These are phyloP conservation scores for Dimocarpus longan DNA, from an alignment of 345 rosid species.

Conservation along the genomic window DNA sequence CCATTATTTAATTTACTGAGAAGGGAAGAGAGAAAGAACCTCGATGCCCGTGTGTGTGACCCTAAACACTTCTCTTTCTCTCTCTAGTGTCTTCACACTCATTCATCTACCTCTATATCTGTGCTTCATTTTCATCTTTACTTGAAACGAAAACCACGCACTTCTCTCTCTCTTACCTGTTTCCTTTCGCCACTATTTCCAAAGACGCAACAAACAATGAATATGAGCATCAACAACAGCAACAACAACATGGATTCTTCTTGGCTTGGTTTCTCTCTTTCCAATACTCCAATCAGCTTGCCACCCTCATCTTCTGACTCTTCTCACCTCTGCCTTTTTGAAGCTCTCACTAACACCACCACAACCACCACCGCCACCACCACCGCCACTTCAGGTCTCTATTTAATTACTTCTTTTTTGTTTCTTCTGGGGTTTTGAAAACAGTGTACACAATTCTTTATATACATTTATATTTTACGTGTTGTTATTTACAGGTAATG, in stretches of 20 bases:
- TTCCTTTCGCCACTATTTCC: constrained; percentile 14
- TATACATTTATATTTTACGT: too few species aligned
- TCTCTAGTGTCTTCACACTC: constrained; percentile 15
- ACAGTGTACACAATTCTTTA: too few species aligned
- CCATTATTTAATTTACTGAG: neutral
- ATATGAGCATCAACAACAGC: constrained; percentile 32
- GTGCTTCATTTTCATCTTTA: constrained; percentile 39
- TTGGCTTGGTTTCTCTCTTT: constrained; percentile 63
- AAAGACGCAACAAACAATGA: neutral
- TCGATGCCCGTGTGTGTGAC: constrained; percentile 45
- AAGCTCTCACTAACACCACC: neutral
- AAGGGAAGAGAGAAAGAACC: constrained; percentile 15
- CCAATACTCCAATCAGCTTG: constrained; percentile 21
- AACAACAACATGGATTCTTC: constrained; percentile 46
- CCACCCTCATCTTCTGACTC: too few species aligned
- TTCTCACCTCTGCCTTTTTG: too few species aligned
- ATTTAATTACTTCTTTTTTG: neutral
- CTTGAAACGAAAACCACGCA: neutral
- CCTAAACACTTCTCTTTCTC: constrained; percentile 25
- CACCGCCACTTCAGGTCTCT: constrained; percentile 38
- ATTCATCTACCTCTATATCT: constrained; percentile 59
- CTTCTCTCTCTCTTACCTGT: neutral
- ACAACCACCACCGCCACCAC: constrained; percentile 29
- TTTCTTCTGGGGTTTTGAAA: neutral
- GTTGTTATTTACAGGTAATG: constrained; percentile 15